These are phyloP conservation scores for Globisporangium radiosum DNA, from an alignment of 352 stramenopile species.

Conservation along the genomic window DNA sequence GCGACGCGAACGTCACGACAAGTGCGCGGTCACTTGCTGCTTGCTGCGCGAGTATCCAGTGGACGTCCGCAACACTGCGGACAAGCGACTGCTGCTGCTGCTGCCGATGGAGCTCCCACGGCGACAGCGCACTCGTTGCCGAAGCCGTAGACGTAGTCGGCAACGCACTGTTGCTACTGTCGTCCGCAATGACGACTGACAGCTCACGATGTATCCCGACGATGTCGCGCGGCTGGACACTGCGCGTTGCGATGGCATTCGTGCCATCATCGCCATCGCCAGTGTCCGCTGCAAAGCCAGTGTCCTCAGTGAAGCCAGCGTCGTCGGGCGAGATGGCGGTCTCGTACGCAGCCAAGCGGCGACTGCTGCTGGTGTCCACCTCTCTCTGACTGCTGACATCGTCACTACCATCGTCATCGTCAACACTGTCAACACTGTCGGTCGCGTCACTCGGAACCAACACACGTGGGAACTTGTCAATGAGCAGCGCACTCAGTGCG, in stretches of 20 bases:
- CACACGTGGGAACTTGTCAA: background rate
- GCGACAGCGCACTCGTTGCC: no score
- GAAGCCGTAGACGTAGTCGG: no score
- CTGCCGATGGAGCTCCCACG: constrained; percentile 6
- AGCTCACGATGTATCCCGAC: constrained; percentile 1
- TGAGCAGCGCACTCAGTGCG: constrained; percentile 5
- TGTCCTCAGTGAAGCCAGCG: background rate
- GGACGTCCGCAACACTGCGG: background rate
- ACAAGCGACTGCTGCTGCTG: background rate
- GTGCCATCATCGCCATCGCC: background rate
- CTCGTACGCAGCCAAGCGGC: background rate
- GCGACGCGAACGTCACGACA: constrained; percentile 16
- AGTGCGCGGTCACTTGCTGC: background rate
- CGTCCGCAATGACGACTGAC: background rate
- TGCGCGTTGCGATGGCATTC: background rate
- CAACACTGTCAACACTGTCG: background rate
- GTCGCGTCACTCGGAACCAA: background rate
- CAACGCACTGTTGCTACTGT: background rate
- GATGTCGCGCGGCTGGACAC: background rate
- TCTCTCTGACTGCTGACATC: no score
- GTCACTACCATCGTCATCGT: background rate
- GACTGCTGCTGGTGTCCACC: background rate
- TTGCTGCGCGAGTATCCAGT: constrained; percentile 4
- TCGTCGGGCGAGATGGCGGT: background rate
- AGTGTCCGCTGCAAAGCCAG: no score